These are phyloP conservation scores for Mycothermus thermophilus DNA, from an alignment of 495 filamentous ascomycete species.

Conservation along the genomic window DNA sequence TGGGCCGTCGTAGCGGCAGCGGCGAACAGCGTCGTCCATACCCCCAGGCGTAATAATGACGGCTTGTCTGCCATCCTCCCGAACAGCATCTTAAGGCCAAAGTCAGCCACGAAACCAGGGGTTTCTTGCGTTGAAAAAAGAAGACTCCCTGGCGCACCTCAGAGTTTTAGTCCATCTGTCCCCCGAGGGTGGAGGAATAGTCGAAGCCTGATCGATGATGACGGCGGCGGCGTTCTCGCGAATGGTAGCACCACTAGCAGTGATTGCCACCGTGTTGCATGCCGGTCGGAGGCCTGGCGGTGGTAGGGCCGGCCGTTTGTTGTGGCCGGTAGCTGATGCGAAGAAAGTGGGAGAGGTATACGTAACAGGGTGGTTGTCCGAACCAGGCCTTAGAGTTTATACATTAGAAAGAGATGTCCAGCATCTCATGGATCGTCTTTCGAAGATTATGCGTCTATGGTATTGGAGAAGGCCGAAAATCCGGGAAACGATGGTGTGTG, in stretches of 20 bases:
- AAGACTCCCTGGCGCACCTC: conserved; percentile 3
- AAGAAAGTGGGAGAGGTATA: conserved; percentile 20
- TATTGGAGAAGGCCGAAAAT: not conserved
- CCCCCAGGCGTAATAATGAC: conserved; percentile 18
- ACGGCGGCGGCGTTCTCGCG: no score
- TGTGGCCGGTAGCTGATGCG: conserved; percentile 8
- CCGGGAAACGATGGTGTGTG: no score
- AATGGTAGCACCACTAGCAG: no score
- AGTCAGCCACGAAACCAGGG: conserved; percentile 1
- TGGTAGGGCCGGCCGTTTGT: not conserved
- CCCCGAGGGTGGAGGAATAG: no score
- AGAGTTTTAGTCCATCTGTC: conserved; percentile 8
- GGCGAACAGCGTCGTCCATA: conserved; percentile 22
- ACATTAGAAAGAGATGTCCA: conserved; percentile 24
- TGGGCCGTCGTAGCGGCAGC: conserved; percentile 9
- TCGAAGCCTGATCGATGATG: no score
- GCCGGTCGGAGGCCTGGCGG: no score
- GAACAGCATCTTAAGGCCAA: conserved; percentile 21
- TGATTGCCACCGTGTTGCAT: no score
- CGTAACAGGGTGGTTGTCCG: no score
- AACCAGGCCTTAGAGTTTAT: conserved; percentile 12
- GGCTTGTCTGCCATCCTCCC: conserved; percentile 33
- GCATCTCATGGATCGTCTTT: conserved; percentile 28
- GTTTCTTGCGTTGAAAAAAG: not conserved
- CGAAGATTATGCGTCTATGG: conserved; percentile 8